Base-by-base conservation (phyloP, 2,329 filamentous ascomycete species). In the Raffaelea arxii region DNA sequence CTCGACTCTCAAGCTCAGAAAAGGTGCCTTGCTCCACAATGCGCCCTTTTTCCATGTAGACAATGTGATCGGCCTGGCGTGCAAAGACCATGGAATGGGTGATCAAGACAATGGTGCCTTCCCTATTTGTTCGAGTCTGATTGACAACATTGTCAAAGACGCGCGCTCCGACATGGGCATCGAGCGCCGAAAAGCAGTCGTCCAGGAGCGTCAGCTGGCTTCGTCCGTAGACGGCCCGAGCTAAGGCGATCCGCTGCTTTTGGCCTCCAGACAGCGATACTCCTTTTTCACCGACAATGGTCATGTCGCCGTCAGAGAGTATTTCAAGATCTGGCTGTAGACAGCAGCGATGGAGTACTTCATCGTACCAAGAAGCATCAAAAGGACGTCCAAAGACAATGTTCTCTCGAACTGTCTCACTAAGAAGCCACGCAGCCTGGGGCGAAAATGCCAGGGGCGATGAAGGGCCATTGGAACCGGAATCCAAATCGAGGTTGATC, bases 241-340 rank as follows among this genome's bases (percentile, higher is more conserved):
- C 76, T 27, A 79, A 75, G 7, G 71, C 67, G 21, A 79, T 59
- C 2, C 75, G 66, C 55, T 79, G 75, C 7, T 70, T 69, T 54
- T 78, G 75, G 1, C 75, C 75, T 22, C 75, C 75, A 0, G 72
- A 77, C 4, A 86, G 65, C 0, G 74, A 76, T 0, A 81, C 75
- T 12, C 84, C 84, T 46, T 77, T 75, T 45, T 78, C 78, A 22
- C 84, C 84, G 30, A 86, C 71, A 44, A 76, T 64, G 1, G 83
- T 87, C 51, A 77, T 69, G 60, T 85, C 86, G 2, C 81, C 81
- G 10, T 80, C 72, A 0, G 83, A 79, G 1, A 88, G 67, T 4
- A 94, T 92, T 50, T 90, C 78, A 16, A 96, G 72, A 60, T 96
- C 90, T 41, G 86, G 82, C 59, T 92, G 82, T 40, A 96, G 69